Conservation (phyloP, 2,329 filamentous ascomycete genomes). For the Lasiodiplodia sp. region DNA sequence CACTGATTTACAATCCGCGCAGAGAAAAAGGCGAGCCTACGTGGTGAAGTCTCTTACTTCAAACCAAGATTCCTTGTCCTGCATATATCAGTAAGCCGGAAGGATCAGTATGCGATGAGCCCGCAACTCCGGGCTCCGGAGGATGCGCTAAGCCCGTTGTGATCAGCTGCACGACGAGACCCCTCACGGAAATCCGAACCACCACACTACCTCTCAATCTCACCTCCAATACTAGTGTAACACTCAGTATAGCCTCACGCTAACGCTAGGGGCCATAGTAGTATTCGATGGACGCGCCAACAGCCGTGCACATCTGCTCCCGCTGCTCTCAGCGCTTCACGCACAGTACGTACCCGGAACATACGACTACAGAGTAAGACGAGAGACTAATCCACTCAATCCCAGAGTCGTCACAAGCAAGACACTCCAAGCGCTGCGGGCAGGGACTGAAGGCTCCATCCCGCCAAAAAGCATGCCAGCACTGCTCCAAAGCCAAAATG, state of each 20-base stretch:
- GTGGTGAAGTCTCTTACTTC: background rate
- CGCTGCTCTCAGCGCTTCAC: background rate
- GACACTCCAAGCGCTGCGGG: background rate
- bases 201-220: background rate
- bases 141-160: background rate
- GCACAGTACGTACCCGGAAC: background rate
- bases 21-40: background rate
- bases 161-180: background rate
- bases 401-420: background rate
- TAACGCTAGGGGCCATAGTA: too few species aligned
- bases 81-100: background rate
- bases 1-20: background rate
- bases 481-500: background rate
- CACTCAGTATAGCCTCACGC: background rate
- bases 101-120: background rate
- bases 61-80: background rate
- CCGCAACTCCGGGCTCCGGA: background rate
- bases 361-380: background rate
- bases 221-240: background rate
- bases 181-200: slow-evolving; percentile 1
- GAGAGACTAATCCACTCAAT: background rate
- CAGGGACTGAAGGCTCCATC: background rate
- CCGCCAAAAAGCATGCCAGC: background rate
- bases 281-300: too few species aligned
- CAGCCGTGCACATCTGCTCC: background rate